phyloP scores from a whole-genome alignment of 2,329 filamentous ascomycete genomes.

The Cordyceps javanica region DNA sequence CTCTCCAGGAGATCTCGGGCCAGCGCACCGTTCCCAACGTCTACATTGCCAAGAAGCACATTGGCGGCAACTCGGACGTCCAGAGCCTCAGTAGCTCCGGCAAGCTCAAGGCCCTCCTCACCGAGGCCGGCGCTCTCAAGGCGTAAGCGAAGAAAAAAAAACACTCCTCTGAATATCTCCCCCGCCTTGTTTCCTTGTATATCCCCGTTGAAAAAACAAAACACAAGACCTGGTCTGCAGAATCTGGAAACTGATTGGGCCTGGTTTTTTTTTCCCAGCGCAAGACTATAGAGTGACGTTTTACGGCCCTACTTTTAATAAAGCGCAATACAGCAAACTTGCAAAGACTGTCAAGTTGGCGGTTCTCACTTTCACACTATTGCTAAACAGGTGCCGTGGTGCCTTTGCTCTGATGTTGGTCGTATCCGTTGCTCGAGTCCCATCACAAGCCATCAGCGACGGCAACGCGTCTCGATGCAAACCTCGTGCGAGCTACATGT shows the following conservation, averaged over 20 bases:
- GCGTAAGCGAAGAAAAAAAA: slow-evolving; percentile 26
- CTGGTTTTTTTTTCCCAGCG: slow-evolving; percentile 3
- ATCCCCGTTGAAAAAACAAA: background rate
- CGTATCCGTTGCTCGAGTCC: too few species aligned
- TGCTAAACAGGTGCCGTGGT: too few species aligned
- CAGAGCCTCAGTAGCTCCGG: slow-evolving; percentile 46
- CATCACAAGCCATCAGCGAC: too few species aligned
- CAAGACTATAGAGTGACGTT: slow-evolving; percentile 1
- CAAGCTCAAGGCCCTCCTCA: slow-evolving; percentile 36
- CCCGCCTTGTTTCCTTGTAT: slow-evolving; percentile 7
- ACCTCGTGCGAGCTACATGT: too few species aligned
- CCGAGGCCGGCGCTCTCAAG: slow-evolving; percentile 36
- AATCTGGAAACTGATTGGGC: slow-evolving; percentile 3
- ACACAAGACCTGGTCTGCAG: background rate
- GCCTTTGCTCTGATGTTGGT: too few species aligned
- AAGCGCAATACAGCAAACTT: slow-evolving; percentile 14
- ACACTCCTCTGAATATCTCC: slow-evolving; percentile 8
- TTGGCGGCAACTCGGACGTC: slow-evolving; percentile 92
- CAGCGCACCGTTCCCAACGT: slow-evolving; percentile 94
- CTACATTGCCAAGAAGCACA: slow-evolving; percentile 85
- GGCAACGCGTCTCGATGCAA: too few species aligned
- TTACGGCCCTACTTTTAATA: background rate
- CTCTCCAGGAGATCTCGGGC: slow-evolving; percentile 70
- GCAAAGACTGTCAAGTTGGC: background rate
- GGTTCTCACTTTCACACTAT: too few species aligned